Conservation (phyloP, 1,284 basidiomycete species). For the Sanghuangporus baumii region DNA sequence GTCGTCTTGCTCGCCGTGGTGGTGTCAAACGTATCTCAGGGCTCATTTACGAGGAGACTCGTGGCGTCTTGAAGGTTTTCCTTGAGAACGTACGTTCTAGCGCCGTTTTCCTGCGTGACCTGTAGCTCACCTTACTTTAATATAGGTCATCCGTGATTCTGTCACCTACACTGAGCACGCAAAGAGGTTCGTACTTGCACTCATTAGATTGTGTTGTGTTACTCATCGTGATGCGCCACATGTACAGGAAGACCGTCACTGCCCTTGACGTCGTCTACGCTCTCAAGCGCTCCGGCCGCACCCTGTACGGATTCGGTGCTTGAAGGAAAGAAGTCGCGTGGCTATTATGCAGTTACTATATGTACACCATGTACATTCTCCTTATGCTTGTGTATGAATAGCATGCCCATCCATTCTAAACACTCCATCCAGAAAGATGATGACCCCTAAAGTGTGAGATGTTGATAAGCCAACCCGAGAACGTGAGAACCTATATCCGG, state of each 20-base stretch:
- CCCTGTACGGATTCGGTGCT: slow-evolving; percentile 76
- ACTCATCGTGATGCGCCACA: slow-evolving; percentile 7
- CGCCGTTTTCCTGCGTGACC: background rate
- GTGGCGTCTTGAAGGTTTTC: slow-evolving; percentile 78
- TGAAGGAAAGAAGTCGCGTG: slow-evolving; percentile 27
- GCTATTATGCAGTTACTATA: background rate
- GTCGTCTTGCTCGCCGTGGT: slow-evolving; percentile 82
- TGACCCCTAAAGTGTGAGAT: background rate
- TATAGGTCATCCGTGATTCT: slow-evolving; percentile 70
- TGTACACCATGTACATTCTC: slow-evolving; percentile 5
- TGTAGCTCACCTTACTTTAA: slow-evolving; percentile 7
- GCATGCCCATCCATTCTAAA: background rate
- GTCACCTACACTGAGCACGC: slow-evolving; percentile 87
- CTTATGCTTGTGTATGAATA: slow-evolving; percentile 2
- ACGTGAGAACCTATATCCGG: background rate
- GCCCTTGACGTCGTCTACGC: slow-evolving; percentile 79
- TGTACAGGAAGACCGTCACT: slow-evolving; percentile 69
- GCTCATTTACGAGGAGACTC: slow-evolving; percentile 78
- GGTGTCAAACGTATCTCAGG: slow-evolving; percentile 84
- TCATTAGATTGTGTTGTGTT: background rate
- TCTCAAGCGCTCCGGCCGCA: slow-evolving; percentile 76
- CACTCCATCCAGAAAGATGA: background rate
- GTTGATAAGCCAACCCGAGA: background rate
- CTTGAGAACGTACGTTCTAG: slow-evolving; percentile 41
- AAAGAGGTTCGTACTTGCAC: slow-evolving; percentile 45